A percentile compares a stretch with the other conserved stretches of the same genome.
phyloP scores from a whole-genome alignment of 139 green algal genomes.

The Trebouxia sp. region DNA sequence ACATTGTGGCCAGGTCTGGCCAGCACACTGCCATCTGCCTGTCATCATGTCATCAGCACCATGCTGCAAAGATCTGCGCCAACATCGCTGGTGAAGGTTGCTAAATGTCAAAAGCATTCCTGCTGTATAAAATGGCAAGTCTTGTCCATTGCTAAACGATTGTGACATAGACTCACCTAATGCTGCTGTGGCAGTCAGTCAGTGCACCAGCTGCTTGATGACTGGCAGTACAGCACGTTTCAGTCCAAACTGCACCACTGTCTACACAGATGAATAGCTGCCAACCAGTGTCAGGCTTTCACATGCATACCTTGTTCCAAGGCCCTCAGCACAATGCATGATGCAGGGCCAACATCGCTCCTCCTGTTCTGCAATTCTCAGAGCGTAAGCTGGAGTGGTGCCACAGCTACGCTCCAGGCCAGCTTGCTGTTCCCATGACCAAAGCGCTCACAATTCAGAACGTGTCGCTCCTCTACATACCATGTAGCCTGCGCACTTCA shows the following conservation, averaged over 20 bases:
- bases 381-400: slow-evolving; percentile 55
- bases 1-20: slow-evolving; percentile 7
- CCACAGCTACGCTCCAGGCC: slow-evolving; percentile 57
- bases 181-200: no score
- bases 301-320: no score
- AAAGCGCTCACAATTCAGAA: slow-evolving; percentile 54
- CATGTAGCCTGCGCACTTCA: slow-evolving; percentile 48
- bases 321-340: no score
- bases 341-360: slow-evolving; percentile 51
- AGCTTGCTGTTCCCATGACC: slow-evolving; percentile 33
- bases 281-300: no score
- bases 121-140: no score
- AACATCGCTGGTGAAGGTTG: neutral
- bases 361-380: slow-evolving; percentile 71
- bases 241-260: no score
- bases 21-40: neutral
- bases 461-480: slow-evolving; percentile 66
- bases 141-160: no score
- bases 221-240: no score
- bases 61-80: neutral
- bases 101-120: no score
- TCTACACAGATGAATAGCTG: no score
- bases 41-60: neutral
- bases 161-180: no score
- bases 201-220: no score